Evolutionary conservation across 2,329 filamentous ascomycete species (phyloP), one percentile per base, ranked within the genome.

Genomic region (Xylariaceae sp.): DNA sequence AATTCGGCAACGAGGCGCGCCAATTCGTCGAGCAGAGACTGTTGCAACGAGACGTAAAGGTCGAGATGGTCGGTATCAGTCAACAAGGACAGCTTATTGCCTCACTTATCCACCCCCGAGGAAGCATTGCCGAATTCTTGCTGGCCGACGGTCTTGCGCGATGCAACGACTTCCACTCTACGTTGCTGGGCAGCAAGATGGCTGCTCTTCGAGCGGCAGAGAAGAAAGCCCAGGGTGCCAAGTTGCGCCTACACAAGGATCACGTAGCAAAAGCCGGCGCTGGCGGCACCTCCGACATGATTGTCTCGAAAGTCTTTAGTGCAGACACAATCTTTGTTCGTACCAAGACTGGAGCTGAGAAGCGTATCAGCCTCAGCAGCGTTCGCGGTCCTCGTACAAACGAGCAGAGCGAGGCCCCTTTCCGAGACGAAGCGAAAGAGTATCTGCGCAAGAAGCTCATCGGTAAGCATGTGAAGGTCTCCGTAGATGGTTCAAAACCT

Each of bases 161-260:
- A 60, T 97, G 92, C 73, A 90, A 91, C 54, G 93, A 98, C 67
- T 91, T 93, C 69, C 93, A 98, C 72, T 95, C 92, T 1, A 94
- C 90, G 32, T 76, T 96, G 71, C 79, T 98, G 10, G 93, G 93
- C 36, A 73, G 81, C 40, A 88, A 92, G 59, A 98, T 98, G 93
- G 83, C 85, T 34, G 67, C 79, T 47, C 80, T 97, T 46, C 83
- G 93, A 52, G 81, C 87, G 54, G 91, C 93, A 2, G 93, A 98
- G 72, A 92, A 88, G 66, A 73, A 79, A 47, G 93, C 93, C 4
- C 90, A 90, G 68, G 79, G 82, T 54, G 79, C 79, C 55, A 85
- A 86, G 60, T 76, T 85, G 36, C 88, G 89, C 37, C 64, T 97
- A 14, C 94, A 93, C 75, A 88, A 88, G 65, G 80, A 86, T 53